Base-by-base conservation (phyloP, 2,329 filamentous ascomycete genomes). In the Xylaria digitata region DNA sequence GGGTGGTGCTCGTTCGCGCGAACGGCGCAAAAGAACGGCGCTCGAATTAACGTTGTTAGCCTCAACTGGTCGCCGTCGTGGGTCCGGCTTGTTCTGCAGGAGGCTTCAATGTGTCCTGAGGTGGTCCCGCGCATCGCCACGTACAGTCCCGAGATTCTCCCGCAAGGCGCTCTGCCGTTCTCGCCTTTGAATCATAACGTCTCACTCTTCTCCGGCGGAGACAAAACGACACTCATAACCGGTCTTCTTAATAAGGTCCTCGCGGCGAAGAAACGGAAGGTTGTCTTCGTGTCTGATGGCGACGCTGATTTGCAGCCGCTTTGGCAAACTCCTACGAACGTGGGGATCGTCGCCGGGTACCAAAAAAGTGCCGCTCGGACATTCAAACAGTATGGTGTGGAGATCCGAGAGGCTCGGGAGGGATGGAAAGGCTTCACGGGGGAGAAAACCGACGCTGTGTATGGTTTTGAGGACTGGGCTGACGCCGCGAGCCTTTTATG, bases 381-480 rank as follows among this genome's bases (percentile, higher is more conserved):
- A 19, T 59, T 69, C 32, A 21, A 19, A 26, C 34, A 64, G 53
- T 67, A 69, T 34, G 61, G 56, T 8, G 60, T 64, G 6, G 17
- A 3, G 26, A 32, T 69, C 32, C 26, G 60, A 53, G 37, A 54
- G 8, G 64, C 64, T 13, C 17, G 30, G n/a, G 52, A 59, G 26
- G 64, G 64, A 2, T 69, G 60, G 60, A 59, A 58, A n/a, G 64
- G 67, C 40, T 60, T 61, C 53, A 65, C 67, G 9, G 64, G 67
- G 2, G 57, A 54, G 30, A 56, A 48, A 21, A 23, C 37, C 4
- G 58, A 66, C 19, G 46, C 61, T 11, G 50, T 69, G 21, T 67
- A 63, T 58, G 64, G 64, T 1, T 67, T 69, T 43, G 61, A 65
- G 56, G 43, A 61, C 34, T 69, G 67, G 64, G 37, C 21, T 43